Evolutionary conservation across 148 eudicot species (phyloP).

Genomic region (Rhododendron mucronatum): DNA sequence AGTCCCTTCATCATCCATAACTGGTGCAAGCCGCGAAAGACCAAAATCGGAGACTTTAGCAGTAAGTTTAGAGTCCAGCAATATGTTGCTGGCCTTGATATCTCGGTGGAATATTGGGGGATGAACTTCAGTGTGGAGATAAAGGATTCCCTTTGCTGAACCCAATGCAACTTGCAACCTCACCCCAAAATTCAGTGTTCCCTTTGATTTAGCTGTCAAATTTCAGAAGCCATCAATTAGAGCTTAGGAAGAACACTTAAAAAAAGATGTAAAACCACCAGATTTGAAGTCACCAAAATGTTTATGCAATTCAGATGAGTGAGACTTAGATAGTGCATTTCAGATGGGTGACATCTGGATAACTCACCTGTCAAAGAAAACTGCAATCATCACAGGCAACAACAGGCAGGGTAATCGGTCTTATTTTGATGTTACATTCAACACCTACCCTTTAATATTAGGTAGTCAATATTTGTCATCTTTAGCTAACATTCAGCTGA

Average conservation of each 20-base stretch:
- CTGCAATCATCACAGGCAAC: background rate
- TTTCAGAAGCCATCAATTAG: background rate
- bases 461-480: background rate
- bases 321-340: background rate
- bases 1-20: slow-evolving; percentile 53
- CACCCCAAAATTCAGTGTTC: slow-evolving; percentile 47
- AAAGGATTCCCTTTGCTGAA: slow-evolving; percentile 77
- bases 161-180: slow-evolving; percentile 75
- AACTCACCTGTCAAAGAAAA: background rate
- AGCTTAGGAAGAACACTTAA: background rate
- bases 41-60: slow-evolving; percentile 98
- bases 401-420: background rate
- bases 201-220: slow-evolving; percentile 45
- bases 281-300: background rate
- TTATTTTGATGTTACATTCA: background rate
- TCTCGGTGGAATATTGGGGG: slow-evolving; percentile 95
- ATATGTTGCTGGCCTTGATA: slow-evolving; percentile 84
- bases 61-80: slow-evolving; percentile 54
- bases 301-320: background rate
- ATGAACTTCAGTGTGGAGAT: slow-evolving; percentile 85
- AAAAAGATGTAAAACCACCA: background rate
- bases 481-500: background rate
- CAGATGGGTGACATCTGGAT: background rate
- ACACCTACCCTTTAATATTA: background rate
- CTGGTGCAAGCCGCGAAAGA: slow-evolving; percentile 80